Percentiles rank a stretch among this genome's conserved stretches.
These are phyloP conservation scores for Dendrobium huoshanense DNA, from an alignment of 106 monocot species.

Conservation along the genomic window DNA sequence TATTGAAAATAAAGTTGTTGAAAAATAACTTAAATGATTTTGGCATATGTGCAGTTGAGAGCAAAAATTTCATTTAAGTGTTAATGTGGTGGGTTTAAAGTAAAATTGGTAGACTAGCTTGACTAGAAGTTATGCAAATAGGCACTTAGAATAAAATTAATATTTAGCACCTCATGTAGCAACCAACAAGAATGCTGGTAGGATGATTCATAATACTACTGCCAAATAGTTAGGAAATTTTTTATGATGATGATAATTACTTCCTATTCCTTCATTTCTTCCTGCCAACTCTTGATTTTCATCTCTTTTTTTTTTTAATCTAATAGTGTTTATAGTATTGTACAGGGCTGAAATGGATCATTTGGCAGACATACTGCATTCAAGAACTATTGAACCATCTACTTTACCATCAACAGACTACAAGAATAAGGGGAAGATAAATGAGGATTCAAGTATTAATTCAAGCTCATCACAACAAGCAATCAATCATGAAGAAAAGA, in stretches of 20 bases:
- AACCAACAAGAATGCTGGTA: no score
- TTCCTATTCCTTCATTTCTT: background rate
- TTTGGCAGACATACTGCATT: background rate
- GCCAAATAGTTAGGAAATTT: background rate
- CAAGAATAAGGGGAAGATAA: constrained; percentile 8
- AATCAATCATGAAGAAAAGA: background rate
- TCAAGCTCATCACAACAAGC: background rate
- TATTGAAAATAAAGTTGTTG: background rate
- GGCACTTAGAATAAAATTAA: no score
- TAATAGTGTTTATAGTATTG: background rate
- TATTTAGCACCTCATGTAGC: no score
- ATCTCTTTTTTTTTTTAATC: background rate
- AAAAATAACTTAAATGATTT: background rate
- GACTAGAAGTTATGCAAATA: background rate
- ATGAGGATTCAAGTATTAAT: constrained; percentile 1
- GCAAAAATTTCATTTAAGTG: background rate
- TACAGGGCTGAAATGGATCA: constrained; percentile 5
- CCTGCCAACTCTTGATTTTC: background rate
- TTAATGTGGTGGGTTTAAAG: background rate
- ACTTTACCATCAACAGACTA: constrained; percentile 2
- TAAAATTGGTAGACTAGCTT: background rate
- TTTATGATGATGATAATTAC: background rate
- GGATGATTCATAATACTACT: background rate
- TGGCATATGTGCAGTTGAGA: background rate
- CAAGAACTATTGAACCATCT: constrained; percentile 1